phyloP scores from a whole-genome alignment of 352 stramenopile species.

The Phytophthora tubulina region DNA sequence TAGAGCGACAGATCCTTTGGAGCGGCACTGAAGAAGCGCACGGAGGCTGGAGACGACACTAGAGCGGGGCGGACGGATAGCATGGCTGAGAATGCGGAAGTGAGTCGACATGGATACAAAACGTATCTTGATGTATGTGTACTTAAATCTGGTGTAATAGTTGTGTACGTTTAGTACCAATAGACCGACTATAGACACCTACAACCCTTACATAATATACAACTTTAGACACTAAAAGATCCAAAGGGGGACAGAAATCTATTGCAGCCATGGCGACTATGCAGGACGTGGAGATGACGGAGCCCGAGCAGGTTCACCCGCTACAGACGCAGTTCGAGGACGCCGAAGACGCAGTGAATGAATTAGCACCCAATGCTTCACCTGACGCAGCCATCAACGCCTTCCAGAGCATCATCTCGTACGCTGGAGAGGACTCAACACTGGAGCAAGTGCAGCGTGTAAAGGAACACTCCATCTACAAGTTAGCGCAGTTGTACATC shows the following conservation, averaged over 20 bases:
- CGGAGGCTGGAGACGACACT: neutral
- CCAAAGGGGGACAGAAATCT: conserved; percentile 23
- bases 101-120: neutral
- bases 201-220: too few species aligned
- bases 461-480: conserved; percentile 97
- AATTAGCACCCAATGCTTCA: conserved; percentile 43
- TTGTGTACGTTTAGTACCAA: neutral
- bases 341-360: conserved; percentile 62
- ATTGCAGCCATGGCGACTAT: conserved; percentile 26
- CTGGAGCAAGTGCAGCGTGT: conserved; percentile 88
- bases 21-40: conserved; percentile 28
- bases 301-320: conserved; percentile 70
- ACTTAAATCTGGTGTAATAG: neutral
- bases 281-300: conserved; percentile 82
- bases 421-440: conserved; percentile 66
- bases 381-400: conserved; percentile 62
- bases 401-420: conserved; percentile 80
- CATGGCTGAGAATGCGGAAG: neutral
- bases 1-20: conserved; percentile 65
- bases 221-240: conserved; percentile 11
- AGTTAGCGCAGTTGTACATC: conserved; percentile 93
- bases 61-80: neutral
- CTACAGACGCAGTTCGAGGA: conserved; percentile 84
- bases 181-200: too few species aligned
- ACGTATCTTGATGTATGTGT: neutral